Evolutionary conservation across 495 filamentous ascomycete genomes (phyloP).

Genomic region (Penicillium simplicissimum): DNA sequence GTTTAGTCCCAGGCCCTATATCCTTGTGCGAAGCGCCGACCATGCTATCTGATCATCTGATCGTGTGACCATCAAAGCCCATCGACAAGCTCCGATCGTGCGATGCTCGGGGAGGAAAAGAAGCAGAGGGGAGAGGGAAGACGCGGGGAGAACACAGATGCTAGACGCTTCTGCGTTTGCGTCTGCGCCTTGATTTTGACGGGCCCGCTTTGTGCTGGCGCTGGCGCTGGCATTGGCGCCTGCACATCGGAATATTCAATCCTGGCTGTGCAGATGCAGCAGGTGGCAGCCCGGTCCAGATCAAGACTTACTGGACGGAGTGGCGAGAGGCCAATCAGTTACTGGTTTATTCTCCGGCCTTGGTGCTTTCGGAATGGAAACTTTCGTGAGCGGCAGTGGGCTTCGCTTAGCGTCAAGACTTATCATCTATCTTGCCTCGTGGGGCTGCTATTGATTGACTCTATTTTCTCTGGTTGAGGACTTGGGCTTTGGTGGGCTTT

Average conservation of each 20-base stretch:
- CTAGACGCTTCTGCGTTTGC: neutral
- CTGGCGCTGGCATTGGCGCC: neutral
- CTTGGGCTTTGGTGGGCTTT: neutral
- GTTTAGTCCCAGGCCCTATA: too few species aligned
- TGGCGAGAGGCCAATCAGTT: slow-evolving; percentile 37
- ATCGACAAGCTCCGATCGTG: neutral
- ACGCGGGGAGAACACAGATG: neutral
- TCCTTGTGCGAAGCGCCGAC: neutral
- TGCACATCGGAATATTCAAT: slow-evolving; percentile 15
- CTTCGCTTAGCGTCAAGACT: neutral
- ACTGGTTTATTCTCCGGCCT: slow-evolving; percentile 26
- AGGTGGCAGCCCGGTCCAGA: slow-evolving; percentile 54
- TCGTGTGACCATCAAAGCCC: neutral
- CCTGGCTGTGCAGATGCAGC: slow-evolving; percentile 14
- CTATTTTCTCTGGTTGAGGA: neutral
- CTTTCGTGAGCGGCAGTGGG: slow-evolving; percentile 19
- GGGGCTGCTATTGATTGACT: neutral
- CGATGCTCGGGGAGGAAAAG: neutral
- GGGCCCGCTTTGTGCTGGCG: neutral
- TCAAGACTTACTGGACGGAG: slow-evolving; percentile 42
- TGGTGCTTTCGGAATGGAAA: slow-evolving; percentile 15
- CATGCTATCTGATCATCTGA: slow-evolving; percentile 4
- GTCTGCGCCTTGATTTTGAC: neutral
- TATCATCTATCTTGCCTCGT: neutral
- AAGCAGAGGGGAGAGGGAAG: neutral